These are phyloP conservation scores for Coniochaeta sp. DNA, from an alignment of 2,329 filamentous ascomycete genomes.

Conservation along the genomic window DNA sequence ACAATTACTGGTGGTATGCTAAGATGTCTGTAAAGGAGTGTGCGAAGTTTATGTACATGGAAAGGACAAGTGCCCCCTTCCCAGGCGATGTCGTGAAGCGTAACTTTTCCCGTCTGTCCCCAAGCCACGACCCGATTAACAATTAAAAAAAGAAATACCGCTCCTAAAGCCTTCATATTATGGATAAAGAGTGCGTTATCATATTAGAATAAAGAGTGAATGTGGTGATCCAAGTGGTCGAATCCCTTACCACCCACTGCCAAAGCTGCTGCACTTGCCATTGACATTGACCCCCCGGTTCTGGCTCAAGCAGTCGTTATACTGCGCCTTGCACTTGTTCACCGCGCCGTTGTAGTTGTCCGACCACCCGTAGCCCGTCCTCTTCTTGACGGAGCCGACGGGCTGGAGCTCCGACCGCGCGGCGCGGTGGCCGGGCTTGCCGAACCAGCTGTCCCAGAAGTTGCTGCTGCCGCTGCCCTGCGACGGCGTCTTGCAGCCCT, in stretches of 20 bases:
- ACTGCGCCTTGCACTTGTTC: slow-evolving; percentile 40
- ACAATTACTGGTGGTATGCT: not conserved
- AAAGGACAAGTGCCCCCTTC: not conserved
- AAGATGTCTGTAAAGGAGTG: not conserved
- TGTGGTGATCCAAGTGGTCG: too few relatives aligned
- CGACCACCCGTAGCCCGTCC: slow-evolving; percentile 14
- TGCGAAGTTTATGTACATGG: not conserved
- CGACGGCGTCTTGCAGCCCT: slow-evolving; percentile 32
- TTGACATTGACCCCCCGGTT: slow-evolving; percentile 30
- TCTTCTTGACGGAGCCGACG: slow-evolving; percentile 10
- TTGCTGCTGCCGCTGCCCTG: slow-evolving; percentile 14
- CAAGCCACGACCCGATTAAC: not conserved
- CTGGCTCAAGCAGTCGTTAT: slow-evolving; percentile 34
- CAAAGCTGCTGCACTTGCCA: slow-evolving; percentile 32
- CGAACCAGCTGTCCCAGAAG: slow-evolving; percentile 1
- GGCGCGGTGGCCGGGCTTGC: not conserved
- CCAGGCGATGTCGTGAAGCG: not conserved
- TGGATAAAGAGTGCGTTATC: too few relatives aligned
- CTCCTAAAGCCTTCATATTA: not conserved
- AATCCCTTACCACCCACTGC: slow-evolving; percentile 10
- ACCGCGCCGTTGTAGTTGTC: slow-evolving; percentile 20
- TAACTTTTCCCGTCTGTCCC: not conserved
- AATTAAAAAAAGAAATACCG: not conserved
- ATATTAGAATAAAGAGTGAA: too few relatives aligned
- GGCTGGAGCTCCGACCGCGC: slow-evolving; percentile 1